These are phyloP conservation scores for Lachancea cidri DNA, from an alignment of 805 yeast species.

Conservation along the genomic window DNA sequence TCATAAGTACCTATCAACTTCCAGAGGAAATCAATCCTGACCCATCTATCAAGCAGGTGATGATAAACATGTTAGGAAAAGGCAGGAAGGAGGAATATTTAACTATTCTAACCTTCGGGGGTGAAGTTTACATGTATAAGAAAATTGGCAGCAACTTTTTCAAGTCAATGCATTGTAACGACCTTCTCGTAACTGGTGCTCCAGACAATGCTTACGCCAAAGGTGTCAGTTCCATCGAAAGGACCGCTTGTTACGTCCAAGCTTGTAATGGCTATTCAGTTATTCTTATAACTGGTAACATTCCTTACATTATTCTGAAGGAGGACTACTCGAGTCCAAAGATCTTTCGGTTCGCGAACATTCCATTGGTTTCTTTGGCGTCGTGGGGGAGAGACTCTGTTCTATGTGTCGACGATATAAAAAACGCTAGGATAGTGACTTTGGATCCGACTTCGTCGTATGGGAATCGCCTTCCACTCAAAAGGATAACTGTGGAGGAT, in stretches of 20 bases:
- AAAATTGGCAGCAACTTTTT: slow-evolving; percentile 34
- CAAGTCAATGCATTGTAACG: slow-evolving; percentile 19
- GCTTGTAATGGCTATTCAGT: slow-evolving; percentile 53
- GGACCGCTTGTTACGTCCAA: slow-evolving; percentile 56
- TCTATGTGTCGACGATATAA: slow-evolving; percentile 64
- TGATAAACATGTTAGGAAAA: slow-evolving; percentile 63
- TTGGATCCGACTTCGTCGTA: slow-evolving; percentile 41
- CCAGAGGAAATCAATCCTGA: slow-evolving; percentile 49
- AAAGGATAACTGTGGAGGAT: slow-evolving; percentile 43
- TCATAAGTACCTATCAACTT: slow-evolving; percentile 31
- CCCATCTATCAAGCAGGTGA: slow-evolving; percentile 67
- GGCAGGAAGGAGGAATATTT: slow-evolving; percentile 54
- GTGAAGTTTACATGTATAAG: slow-evolving; percentile 68
- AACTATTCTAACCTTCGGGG: slow-evolving; percentile 72
- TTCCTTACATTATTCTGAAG: slow-evolving; percentile 65
- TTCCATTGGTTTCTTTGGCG: slow-evolving; percentile 57
- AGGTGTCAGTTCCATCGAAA: slow-evolving; percentile 58
- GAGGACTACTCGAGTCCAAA: slow-evolving; percentile 59
- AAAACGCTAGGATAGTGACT: slow-evolving; percentile 55
- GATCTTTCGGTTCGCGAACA: slow-evolving; percentile 59
- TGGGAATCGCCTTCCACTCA: slow-evolving; percentile 57
- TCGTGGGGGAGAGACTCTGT: slow-evolving; percentile 39
- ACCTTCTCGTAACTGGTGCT: slow-evolving; percentile 61
- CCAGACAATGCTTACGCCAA: slow-evolving; percentile 71
- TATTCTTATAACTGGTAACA: slow-evolving; percentile 68